Evolutionary conservation across 176 grass and related monocot genomes (phyloP).

Genomic region (Triticum turgidum): DNA sequence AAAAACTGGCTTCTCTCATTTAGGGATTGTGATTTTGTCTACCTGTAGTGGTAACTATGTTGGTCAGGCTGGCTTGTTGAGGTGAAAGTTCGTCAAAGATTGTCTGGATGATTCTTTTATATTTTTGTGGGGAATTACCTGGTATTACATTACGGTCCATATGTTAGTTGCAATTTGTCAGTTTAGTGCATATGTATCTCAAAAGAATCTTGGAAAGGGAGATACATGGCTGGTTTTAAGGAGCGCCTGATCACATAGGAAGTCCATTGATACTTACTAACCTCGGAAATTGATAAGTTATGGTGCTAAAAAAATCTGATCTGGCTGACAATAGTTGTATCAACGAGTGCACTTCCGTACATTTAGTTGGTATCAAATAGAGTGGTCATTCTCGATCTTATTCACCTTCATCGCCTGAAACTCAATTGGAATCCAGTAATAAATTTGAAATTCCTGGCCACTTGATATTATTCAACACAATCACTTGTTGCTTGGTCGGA

Average conservation of each 20-base stretch:
- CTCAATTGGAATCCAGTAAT: neutral
- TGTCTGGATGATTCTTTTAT: neutral
- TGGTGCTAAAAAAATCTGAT: neutral
- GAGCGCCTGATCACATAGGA: neutral
- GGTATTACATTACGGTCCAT: neutral
- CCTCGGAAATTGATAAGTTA: neutral
- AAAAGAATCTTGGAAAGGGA: neutral
- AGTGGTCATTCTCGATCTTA: neutral
- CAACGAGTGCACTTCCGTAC: neutral
- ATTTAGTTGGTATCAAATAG: neutral
- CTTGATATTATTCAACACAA: neutral
- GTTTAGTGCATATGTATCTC: neutral
- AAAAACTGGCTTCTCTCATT: neutral
- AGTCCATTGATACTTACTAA: neutral
- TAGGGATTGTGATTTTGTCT: neutral
- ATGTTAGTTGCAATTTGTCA: neutral
- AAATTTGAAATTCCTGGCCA: neutral
- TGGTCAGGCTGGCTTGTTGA: neutral
- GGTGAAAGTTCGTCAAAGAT: neutral
- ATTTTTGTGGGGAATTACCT: neutral
- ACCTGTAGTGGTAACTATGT: neutral
- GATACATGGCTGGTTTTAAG: neutral
- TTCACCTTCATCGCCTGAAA: neutral
- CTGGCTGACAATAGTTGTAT: neutral
- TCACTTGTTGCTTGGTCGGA: neutral